phyloP scores from a whole-genome alignment of 768 basidiomycete species.

The Phylloporus arenicola region DNA sequence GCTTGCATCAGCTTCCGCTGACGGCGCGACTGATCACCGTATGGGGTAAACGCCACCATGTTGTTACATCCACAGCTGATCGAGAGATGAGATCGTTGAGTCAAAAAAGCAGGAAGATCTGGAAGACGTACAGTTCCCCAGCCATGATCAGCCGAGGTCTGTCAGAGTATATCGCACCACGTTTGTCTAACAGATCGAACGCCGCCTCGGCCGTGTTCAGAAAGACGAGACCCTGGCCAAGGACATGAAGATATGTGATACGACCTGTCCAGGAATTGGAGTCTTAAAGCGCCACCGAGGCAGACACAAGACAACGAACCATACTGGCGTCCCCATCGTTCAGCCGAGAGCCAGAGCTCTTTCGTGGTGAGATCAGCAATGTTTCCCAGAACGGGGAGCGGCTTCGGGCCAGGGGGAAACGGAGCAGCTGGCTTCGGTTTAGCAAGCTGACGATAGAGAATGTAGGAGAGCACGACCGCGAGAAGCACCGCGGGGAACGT shows the following conservation, averaged over 20 bases:
- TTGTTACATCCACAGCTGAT: slow-evolving; percentile 55
- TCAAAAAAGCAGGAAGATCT: not conserved
- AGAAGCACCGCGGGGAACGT: slow-evolving; percentile 20
- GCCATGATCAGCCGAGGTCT: slow-evolving; percentile 66
- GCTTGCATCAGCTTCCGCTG: slow-evolving; percentile 65
- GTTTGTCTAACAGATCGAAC: slow-evolving; percentile 63
- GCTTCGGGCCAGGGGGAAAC: slow-evolving; percentile 64
- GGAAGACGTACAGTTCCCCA: slow-evolving; percentile 55
- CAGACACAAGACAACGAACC: slow-evolving; percentile 38
- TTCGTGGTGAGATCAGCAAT: slow-evolving; percentile 52
- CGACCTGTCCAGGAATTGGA: slow-evolving; percentile 35
- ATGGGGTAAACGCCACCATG: slow-evolving; percentile 67
- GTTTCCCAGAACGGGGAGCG: slow-evolving; percentile 62
- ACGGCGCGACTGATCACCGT: slow-evolving; percentile 56
- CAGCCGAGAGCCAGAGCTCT: slow-evolving; percentile 61
- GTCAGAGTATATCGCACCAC: slow-evolving; percentile 69
- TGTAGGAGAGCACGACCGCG: slow-evolving; percentile 9
- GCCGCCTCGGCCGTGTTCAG: slow-evolving; percentile 56
- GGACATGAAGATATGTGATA: slow-evolving; percentile 58
- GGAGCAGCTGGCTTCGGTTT: slow-evolving; percentile 28
- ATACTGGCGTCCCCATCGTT: slow-evolving; percentile 56
- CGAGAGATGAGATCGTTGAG: slow-evolving; percentile 3
- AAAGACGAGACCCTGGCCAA: slow-evolving; percentile 65
- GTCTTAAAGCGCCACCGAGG: not conserved
- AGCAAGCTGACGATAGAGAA: slow-evolving; percentile 14